Evolutionary conservation across 768 basidiomycete species (phyloP).

Genomic region (Ramaria sp.): DNA sequence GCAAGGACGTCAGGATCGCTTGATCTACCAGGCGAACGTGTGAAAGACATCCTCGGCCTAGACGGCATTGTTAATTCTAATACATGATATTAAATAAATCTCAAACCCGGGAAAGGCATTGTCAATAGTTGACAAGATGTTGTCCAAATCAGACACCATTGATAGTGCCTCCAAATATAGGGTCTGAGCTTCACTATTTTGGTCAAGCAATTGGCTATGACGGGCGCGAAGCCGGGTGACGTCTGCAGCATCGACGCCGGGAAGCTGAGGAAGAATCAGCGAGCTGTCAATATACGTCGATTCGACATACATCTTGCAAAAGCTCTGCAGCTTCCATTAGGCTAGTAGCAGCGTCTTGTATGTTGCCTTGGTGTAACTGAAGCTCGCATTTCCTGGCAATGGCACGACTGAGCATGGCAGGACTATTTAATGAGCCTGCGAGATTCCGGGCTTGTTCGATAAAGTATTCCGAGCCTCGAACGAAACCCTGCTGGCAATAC

Average conservation of each 20-base stretch:
- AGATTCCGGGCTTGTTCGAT: conserved; percentile 67
- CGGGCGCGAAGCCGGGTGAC: conserved; percentile 47
- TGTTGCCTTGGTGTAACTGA: conserved; percentile 47
- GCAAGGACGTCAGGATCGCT: conserved; percentile 37
- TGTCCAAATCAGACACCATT: conserved; percentile 54
- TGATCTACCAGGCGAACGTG: background rate
- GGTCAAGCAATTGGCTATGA: conserved; percentile 31
- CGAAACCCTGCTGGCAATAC: conserved; percentile 68
- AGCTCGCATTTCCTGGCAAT: conserved; percentile 61
- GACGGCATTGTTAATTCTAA: background rate
- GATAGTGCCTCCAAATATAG: conserved; percentile 45
- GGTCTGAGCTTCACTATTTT: conserved; percentile 36
- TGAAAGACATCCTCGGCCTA: background rate
- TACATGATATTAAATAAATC: background rate
- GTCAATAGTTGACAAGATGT: conserved; percentile 43
- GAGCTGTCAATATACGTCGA: background rate
- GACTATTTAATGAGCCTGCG: conserved; percentile 56
- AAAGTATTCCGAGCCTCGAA: conserved; percentile 79
- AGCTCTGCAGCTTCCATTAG: conserved; percentile 41
- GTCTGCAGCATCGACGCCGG: conserved; percentile 49
- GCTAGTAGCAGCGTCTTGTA: conserved; percentile 45
- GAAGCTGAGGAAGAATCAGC: conserved; percentile 10
- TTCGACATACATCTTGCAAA: conserved; percentile 27
- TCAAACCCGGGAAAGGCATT: conserved; percentile 34
- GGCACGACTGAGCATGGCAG: conserved; percentile 55